Evolutionary conservation across 2,329 filamentous ascomycete genomes (phyloP), one percentile per base, ranked within the genome.

Genomic region (Amauroascus niger): DNA sequence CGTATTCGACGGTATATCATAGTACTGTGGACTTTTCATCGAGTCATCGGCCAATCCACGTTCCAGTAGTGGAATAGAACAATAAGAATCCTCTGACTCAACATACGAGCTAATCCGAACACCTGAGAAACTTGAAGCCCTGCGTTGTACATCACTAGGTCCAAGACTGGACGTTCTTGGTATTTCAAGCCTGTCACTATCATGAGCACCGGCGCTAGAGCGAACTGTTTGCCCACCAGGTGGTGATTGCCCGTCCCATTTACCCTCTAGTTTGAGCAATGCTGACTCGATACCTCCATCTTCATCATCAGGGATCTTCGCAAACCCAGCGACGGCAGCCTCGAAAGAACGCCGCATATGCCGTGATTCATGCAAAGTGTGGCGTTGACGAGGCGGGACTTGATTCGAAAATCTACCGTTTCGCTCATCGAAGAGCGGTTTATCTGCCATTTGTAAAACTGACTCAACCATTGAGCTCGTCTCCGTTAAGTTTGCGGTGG

Each of bases 251-350:
- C 77, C 82, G 64, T 84, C 79, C 61, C 84, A 93, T 60, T 82
- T 91, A 8, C 93, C 93, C 71, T 98, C 93, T 0, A 98, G 77
- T 64, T 97, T 98, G 61, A 90, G 71, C 49, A 98, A 69, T 0
- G 93, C 88, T n/a, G 90, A 89, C 65, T 97, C 93, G 24, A 97
- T 83, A 11, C 91, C 91, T 6, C 88, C 88, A 64, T 94, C 87
- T 44, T 85, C 84, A 57, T 94, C 88, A 64, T 96, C 90, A 0
- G 91, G 88, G 24, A 97, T 87, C 53, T 87, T 83, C 1, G 90
- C 88, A 52, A 98, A 80, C 61, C 87, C 87, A 55, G 90, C 83
- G 1, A 94, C 88, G 62, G 95, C 89, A 2, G 80, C 84, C 67
- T 97, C 88, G 61, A 97, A 96, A 0, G 90, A 96, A 1, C 78